phyloP scores from a whole-genome alignment of 441 rosid species.

The Syzygium malaccense region DNA sequence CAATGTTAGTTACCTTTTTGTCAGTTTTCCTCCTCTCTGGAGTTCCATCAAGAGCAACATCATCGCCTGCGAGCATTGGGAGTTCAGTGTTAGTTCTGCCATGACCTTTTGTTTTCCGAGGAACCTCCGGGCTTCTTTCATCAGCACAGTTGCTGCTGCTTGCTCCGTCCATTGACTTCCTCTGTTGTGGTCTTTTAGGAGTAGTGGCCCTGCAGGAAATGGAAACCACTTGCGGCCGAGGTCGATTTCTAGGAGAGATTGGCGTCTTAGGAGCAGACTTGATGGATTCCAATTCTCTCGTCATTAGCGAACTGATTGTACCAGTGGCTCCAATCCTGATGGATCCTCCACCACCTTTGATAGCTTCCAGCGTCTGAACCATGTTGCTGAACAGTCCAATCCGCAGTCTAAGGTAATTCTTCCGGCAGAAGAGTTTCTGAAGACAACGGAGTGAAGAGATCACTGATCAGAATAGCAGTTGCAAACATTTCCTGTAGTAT shows the following conservation, averaged over 20 bases:
- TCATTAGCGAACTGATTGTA: constrained; percentile 68
- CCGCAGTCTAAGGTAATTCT: neutral
- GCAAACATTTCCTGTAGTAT: neutral
- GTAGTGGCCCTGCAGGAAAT: constrained; percentile 41
- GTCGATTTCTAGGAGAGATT: constrained; percentile 20
- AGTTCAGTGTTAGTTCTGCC: constrained; percentile 35
- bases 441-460: neutral
- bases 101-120: constrained; percentile 37
- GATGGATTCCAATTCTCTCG: constrained; percentile 63
- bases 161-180: constrained; percentile 63
- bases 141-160: constrained; percentile 44
- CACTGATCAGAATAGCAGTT: neutral
- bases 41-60: constrained; percentile 45
- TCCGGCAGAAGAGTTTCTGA: neutral
- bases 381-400: constrained; percentile 16
- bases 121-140: constrained; percentile 18
- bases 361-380: constrained; percentile 72
- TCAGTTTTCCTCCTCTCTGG: constrained; percentile 46
- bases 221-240: constrained; percentile 36
- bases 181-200: constrained; percentile 44
- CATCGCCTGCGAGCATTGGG: constrained; percentile 64
- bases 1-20: constrained; percentile 53
- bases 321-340: constrained; percentile 80
- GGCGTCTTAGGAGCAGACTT: constrained; percentile 42
- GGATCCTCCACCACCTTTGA: constrained; percentile 78